These are phyloP conservation scores for Corinectria fuckeliana DNA, from an alignment of 2,329 filamentous ascomycete genomes.

Conservation along the genomic window DNA sequence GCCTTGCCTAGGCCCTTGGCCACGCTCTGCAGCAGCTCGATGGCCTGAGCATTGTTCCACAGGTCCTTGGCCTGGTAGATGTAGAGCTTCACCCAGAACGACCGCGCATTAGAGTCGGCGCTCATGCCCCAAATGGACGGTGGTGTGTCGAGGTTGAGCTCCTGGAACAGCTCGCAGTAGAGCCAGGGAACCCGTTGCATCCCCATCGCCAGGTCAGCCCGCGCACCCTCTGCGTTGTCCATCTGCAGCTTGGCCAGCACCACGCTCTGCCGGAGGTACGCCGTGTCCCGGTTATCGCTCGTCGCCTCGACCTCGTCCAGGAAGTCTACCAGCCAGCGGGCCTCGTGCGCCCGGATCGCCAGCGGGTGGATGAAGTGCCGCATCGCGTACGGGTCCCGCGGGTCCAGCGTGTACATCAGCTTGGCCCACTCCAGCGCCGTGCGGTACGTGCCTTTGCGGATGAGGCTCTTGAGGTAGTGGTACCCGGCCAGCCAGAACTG, in stretches of 20 bases:
- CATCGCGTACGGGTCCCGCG: conserved; percentile 82
- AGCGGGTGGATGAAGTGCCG: conserved; percentile 82
- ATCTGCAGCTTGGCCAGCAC: conserved; percentile 78
- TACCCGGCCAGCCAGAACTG: conserved; percentile 92
- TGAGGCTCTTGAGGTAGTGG: conserved; percentile 84
- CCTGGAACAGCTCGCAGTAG: conserved; percentile 79
- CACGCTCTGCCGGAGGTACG: conserved; percentile 78
- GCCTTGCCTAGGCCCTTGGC: conserved; percentile 61
- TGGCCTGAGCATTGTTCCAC: conserved; percentile 81
- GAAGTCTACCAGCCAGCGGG: conserved; percentile 77
- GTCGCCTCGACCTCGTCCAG: conserved; percentile 53
- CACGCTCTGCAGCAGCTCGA: conserved; percentile 71
- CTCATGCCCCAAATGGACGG: conserved; percentile 82
- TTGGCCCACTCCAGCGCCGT: conserved; percentile 96
- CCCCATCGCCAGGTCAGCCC: conserved; percentile 68
- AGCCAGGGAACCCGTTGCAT: conserved; percentile 84
- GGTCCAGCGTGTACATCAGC: conserved; percentile 77
- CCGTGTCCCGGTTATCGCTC: conserved; percentile 51
- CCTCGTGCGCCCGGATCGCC: conserved; percentile 80
- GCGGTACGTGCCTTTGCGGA: conserved; percentile 90
- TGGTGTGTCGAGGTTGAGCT: conserved; percentile 79
- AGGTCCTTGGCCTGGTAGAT: conserved; percentile 78
- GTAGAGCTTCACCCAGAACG: conserved; percentile 78
- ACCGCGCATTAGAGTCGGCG: conserved; percentile 65
- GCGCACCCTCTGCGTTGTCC: conserved; percentile 69